These are phyloP conservation scores for Pseudogymnoascus sp. DNA, from an alignment of 2,329 filamentous ascomycete genomes.

Conservation along the genomic window DNA sequence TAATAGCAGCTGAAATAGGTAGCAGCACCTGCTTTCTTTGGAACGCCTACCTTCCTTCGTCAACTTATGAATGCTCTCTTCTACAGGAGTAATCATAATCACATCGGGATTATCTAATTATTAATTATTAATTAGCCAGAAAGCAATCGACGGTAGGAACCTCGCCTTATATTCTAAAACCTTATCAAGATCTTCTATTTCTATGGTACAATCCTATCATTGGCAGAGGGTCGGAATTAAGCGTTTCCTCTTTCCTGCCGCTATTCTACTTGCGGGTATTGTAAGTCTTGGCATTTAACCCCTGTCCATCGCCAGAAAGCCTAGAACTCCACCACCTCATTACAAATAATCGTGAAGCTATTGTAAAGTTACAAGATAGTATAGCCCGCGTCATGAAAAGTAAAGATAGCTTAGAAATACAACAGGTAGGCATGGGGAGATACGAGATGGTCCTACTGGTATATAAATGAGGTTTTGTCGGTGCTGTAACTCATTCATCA, in stretches of 20 bases:
- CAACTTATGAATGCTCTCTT: background rate
- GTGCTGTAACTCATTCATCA: background rate
- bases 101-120: background rate
- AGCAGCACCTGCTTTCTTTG: no score
- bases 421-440: background rate
- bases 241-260: background rate
- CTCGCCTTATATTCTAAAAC: background rate
- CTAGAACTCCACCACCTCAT: background rate
- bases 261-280: background rate
- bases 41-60: no score
- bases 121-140: background rate
- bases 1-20: no score
- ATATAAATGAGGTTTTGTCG: background rate
- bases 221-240: background rate
- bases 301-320: background rate
- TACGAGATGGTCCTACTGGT: background rate
- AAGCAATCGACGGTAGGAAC: background rate
- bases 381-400: background rate
- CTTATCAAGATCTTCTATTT: background rate
- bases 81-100: background rate
- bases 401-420: background rate
- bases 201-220: background rate
- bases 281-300: background rate
- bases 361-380: background rate
- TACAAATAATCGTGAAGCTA: background rate